Conservation (phyloP, 495 filamentous ascomycete species). For the Xylaria flabelliformis region DNA sequence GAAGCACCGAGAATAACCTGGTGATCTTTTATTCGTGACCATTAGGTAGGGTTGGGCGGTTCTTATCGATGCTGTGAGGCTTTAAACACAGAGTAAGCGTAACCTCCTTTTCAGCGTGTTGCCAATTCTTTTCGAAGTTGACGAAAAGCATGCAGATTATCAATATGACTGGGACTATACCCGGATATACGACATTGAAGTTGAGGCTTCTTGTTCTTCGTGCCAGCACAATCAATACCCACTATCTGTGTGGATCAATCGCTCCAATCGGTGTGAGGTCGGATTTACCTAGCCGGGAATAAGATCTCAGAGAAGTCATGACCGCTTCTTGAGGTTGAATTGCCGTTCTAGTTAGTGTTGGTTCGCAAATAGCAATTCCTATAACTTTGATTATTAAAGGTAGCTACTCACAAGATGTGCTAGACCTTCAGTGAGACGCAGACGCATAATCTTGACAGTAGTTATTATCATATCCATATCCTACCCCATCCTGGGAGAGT, state of each 20-base stretch:
- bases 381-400: neutral
- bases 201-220: conserved; percentile 1
- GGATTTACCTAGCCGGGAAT: conserved; percentile 14
- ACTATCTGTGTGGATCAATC: neutral
- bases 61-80: neutral
- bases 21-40: neutral
- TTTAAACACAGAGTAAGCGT: neutral
- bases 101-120: neutral
- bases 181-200: neutral
- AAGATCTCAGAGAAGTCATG: neutral
- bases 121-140: neutral
- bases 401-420: neutral
- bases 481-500: neutral
- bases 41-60: neutral
- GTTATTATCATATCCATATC: neutral
- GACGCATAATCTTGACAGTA: neutral
- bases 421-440: neutral
- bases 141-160: neutral
- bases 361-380: neutral
- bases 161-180: neutral
- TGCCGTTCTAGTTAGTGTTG: neutral
- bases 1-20: neutral
- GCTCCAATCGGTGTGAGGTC: neutral
- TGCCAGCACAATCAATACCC: neutral
- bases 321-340: neutral